Base-by-base conservation (phyloP, 371 early-diverging fungal genomes). In the Gilbertella persicaria region DNA sequence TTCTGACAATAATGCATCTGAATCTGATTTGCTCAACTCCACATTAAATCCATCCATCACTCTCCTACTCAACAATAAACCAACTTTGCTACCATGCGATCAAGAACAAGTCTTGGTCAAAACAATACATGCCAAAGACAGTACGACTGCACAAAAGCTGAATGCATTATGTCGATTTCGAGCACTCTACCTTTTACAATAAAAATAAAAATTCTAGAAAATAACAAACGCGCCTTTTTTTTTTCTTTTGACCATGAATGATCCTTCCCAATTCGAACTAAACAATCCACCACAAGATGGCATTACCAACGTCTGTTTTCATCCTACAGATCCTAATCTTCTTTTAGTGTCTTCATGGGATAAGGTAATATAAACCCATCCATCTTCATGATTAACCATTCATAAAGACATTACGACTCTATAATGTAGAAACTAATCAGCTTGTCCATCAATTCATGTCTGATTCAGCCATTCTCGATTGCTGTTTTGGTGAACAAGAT, bases 331-430 rank as follows among this genome's bases (percentile, higher is more conserved):
- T 46, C 74, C 86, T 13, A 62, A 65, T 19, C 58, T 82, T 16
- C 71, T 97, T 19, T 77, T 92, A 30, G 92, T 79, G 7, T 82
- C 93, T 16, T 91, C 92, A 7, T 97, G 97, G 97, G 97, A 97
- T 68, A 83, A 78, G 75, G 92, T 89, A 80, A 60, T 35, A 19
- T 13, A 4, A 35, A 33, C n/a, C n/a, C n/a, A n/a, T n/a, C n/a
- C n/a, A n/a, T n/a, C n/a, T n/a, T n/a, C n/a, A n/a, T n/a, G n/a
- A n/a, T n/a, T n/a, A n/a, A n/a, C n/a, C 2, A 42, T 24, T 8
- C 8, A 42, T 14, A 29, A 19, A 93, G 89, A 83, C 73, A 12
- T 86, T 94, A 20, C 78, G 92, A 3, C 69, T 95, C 4, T 95
- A 97, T 60, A 89, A 97, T 65, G 85, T 84, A 3, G 68, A 67